These are phyloP conservation scores for Pseudogymnoascus sp. DNA, from an alignment of 2,329 filamentous ascomycete species.

Conservation along the genomic window DNA sequence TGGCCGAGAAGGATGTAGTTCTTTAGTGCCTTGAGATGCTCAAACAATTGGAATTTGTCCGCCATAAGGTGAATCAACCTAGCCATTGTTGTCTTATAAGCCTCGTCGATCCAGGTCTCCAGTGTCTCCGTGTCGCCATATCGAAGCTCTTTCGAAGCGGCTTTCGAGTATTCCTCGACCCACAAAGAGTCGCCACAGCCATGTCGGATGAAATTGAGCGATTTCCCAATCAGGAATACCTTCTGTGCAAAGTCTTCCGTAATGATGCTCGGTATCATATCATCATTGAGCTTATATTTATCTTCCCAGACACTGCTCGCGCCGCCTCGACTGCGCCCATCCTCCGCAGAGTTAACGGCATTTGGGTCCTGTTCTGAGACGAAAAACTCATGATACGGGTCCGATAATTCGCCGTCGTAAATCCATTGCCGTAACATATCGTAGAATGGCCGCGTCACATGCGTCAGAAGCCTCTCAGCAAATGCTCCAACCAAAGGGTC, in stretches of 20 bases:
- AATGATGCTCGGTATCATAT: conserved; percentile 89
- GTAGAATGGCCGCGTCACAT: conserved; percentile 92
- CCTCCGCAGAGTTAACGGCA: conserved; percentile 35
- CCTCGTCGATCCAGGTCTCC: conserved; percentile 89
- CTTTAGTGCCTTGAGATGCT: conserved; percentile 85
- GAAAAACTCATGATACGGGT: conserved; percentile 93
- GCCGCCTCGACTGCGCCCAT: conserved; percentile 48
- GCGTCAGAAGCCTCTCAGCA: conserved; percentile 77
- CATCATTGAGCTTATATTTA: conserved; percentile 80
- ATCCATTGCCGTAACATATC: conserved; percentile 96
- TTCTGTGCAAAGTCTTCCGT: conserved; percentile 91
- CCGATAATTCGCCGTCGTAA: conserved; percentile 95
- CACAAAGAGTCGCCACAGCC: conserved; percentile 89
- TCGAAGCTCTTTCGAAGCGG: conserved; percentile 79
- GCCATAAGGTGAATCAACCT: conserved; percentile 90
- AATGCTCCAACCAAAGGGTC: conserved; percentile 92
- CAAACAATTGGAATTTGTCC: conserved; percentile 88
- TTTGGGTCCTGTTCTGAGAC: conserved; percentile 71
- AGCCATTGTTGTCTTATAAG: conserved; percentile 97
- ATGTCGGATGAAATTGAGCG: conserved; percentile 94
- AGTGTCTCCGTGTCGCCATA: conserved; percentile 92
- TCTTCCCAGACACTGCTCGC: conserved; percentile 96
- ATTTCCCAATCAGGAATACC: conserved; percentile 95
- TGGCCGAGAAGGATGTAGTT: conserved; percentile 91
- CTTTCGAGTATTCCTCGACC: conserved; percentile 94